phyloP scores from a whole-genome alignment of 192 early-diverging fungal genomes.

The Backusella mclennaniae region DNA sequence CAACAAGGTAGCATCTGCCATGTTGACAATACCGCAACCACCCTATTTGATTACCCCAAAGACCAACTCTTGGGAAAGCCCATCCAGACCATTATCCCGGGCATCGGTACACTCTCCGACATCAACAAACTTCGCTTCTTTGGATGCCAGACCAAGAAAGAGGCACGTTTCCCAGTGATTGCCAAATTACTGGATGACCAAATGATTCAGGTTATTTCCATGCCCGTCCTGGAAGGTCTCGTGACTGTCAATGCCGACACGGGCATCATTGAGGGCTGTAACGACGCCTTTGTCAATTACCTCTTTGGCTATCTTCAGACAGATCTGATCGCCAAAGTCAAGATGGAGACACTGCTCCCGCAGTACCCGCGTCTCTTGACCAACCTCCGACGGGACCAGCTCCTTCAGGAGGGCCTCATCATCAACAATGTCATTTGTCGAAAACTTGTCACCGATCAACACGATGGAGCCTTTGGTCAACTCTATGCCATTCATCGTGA shows the following conservation, averaged over 20 bases:
- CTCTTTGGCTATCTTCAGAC: conserved; percentile 53
- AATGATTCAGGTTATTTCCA: conserved; percentile 54
- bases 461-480: not conserved
- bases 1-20: conserved; percentile 45
- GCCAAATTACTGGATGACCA: conserved; percentile 34
- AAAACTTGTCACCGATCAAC: not conserved
- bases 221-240: conserved; percentile 61
- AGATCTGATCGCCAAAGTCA: conserved; percentile 41
- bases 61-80: conserved; percentile 40
- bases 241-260: conserved; percentile 45
- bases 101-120: not conserved
- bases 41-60: conserved; percentile 47
- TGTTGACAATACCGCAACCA: conserved; percentile 40
- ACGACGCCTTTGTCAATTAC: conserved; percentile 58
- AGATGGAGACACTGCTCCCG: conserved; percentile 53
- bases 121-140: conserved; percentile 60
- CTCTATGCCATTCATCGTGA: conserved; percentile 61
- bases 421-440: conserved; percentile 30
- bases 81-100: not conserved
- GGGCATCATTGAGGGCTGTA: conserved; percentile 54
- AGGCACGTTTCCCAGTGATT: conserved; percentile 56
- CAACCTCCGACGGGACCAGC: conserved; percentile 36
- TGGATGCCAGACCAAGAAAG: conserved; percentile 47
- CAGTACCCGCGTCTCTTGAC: conserved; percentile 52
- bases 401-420: conserved; percentile 18